These are phyloP conservation scores for Penicillium capsulatum DNA, from an alignment of 2,329 filamentous ascomycete species.

Conservation along the genomic window DNA sequence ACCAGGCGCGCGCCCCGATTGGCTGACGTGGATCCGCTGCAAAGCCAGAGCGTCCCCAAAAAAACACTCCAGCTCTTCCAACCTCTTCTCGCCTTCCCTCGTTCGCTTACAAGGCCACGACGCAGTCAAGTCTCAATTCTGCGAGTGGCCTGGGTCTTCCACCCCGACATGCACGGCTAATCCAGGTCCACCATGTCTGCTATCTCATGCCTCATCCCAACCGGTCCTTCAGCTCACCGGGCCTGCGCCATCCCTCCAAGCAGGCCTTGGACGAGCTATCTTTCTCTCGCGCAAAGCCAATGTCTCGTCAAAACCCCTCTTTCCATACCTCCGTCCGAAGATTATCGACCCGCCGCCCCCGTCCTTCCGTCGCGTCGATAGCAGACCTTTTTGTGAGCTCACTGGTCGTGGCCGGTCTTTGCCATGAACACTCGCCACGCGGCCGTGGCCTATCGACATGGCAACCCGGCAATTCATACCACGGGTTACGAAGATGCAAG, in stretches of 20 bases:
- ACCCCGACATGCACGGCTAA: conserved; percentile 34
- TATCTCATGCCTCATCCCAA: conserved; percentile 61
- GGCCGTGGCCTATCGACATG: conserved; percentile 29
- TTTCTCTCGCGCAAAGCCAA: conserved; percentile 23
- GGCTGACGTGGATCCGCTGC: conserved; percentile 33
- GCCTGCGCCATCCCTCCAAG: conserved; percentile 48
- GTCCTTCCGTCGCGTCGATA: conserved; percentile 36
- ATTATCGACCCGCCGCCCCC: conserved; percentile 27
- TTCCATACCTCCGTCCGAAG: conserved; percentile 27
- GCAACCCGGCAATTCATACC: conserved; percentile 14
- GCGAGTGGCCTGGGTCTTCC: conserved; percentile 20
- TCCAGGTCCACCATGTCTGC: conserved; percentile 55
- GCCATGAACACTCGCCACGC: conserved; percentile 45
- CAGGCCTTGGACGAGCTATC: conserved; percentile 34
- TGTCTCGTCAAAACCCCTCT: conserved; percentile 25
- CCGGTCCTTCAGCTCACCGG: conserved; percentile 50
- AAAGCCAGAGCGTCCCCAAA: conserved; percentile 26
- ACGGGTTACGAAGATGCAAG: conserved; percentile 18
- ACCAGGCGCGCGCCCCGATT: conserved; percentile 36
- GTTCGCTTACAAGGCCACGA: conserved; percentile 9
- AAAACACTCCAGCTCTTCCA: conserved; percentile 20
- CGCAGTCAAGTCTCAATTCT: conserved; percentile 10
- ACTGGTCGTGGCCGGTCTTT: conserved; percentile 51
- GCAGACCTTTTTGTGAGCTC: conserved; percentile 53
- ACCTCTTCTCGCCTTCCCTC: conserved; percentile 5